Conservation (phyloP, 2,329 filamentous ascomycete genomes). For the Teratosphaeria destructans region DNA sequence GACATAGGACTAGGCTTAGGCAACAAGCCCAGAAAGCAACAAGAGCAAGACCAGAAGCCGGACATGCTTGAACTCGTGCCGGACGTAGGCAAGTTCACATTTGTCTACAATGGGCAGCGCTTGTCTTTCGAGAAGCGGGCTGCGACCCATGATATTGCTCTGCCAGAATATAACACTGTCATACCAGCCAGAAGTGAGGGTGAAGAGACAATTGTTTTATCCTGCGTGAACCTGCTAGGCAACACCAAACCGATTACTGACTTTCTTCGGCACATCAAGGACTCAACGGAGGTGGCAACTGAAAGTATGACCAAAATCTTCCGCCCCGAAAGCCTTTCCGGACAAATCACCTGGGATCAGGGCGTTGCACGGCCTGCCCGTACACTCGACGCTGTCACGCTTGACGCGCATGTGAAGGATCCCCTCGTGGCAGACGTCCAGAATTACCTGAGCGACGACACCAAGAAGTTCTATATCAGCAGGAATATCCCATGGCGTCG, state of each 20-base stretch:
- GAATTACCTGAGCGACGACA: conserved; percentile 60
- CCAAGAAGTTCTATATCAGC: conserved; percentile 65
- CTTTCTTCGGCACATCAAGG: conserved; percentile 36
- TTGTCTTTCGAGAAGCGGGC: conserved; percentile 5
- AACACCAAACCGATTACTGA: conserved; percentile 23
- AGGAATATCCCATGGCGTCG: conserved; percentile 75
- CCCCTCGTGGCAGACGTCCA: conserved; percentile 59
- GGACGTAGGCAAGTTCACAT: conserved; percentile 15
- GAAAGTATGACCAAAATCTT: conserved; percentile 12
- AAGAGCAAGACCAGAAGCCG: background rate
- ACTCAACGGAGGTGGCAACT: conserved; percentile 25
- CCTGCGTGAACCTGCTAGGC: conserved; percentile 14
- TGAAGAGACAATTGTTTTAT: conserved; percentile 6
- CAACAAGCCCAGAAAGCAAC: conserved; percentile 4
- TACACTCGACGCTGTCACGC: conserved; percentile 63
- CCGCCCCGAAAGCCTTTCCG: conserved; percentile 8
- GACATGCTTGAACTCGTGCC: conserved; percentile 13
- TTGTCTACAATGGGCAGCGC: conserved; percentile 1
- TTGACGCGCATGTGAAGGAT: conserved; percentile 56
- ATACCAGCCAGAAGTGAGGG: background rate
- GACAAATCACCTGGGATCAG: conserved; percentile 23
- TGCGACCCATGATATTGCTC: background rate
- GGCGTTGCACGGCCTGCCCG: conserved; percentile 48
- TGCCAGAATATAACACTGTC: background rate
- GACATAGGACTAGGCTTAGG: background rate